Evolutionary conservation across 2,329 filamentous ascomycete genomes (phyloP).

Genomic region (Sporothrix brasiliensis): DNA sequence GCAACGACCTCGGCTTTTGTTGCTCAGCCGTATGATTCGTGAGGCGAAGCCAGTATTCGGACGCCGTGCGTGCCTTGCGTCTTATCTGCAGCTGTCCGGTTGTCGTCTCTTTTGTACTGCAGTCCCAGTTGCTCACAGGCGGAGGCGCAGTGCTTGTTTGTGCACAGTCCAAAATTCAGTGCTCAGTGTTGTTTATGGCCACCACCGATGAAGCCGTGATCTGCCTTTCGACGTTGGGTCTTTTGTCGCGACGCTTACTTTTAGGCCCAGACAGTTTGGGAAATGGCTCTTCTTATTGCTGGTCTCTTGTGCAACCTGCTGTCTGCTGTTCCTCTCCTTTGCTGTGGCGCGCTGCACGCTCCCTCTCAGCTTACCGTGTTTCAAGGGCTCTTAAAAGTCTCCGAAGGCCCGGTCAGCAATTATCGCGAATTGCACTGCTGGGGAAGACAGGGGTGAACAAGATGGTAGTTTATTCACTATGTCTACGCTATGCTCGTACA

Average conservation of each 20-base stretch:
- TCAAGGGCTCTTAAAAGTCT: conserved; percentile 22
- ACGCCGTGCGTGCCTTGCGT: background rate
- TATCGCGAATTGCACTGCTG: background rate
- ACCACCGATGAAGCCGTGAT: background rate
- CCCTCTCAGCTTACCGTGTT: conserved; percentile 10
- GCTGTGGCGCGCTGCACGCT: background rate
- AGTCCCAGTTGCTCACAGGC: background rate
- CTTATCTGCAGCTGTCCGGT: background rate
- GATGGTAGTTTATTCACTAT: background rate
- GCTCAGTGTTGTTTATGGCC: background rate
- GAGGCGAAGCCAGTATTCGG: background rate
- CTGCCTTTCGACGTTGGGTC: background rate
- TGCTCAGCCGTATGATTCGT: background rate
- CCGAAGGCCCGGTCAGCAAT: conserved; percentile 21
- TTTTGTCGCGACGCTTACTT: background rate
- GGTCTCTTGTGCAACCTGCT: background rate
- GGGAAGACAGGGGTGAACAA: background rate
- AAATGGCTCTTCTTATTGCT: too few relatives aligned
- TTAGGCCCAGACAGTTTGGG: too few relatives aligned
- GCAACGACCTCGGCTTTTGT: background rate
- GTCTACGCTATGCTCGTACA: background rate
- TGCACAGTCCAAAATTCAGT: background rate
- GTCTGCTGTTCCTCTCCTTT: background rate
- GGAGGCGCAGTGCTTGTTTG: background rate
- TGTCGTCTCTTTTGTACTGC: background rate